Evolutionary conservation across 164 flowering plant species (phyloP).

Genomic region (Macadamia tetraphylla): DNA sequence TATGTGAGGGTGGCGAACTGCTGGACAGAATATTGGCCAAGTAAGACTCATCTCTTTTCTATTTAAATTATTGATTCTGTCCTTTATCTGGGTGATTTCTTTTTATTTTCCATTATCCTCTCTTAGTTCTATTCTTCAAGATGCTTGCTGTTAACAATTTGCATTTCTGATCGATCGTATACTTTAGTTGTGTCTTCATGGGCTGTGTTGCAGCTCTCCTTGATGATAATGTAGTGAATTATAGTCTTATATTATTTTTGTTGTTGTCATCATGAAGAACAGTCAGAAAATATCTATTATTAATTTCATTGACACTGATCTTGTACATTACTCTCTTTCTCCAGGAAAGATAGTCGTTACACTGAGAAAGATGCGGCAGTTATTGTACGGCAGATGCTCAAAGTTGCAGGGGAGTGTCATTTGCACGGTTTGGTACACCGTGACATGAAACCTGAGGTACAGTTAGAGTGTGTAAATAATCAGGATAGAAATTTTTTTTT

Average conservation of each 20-base stretch:
- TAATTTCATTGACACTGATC: neutral
- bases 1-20: conserved; percentile 98
- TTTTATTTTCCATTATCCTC: neutral
- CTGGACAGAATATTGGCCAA: conserved; percentile 88
- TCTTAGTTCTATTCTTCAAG: neutral
- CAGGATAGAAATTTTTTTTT: conserved; percentile 4
- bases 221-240: neutral
- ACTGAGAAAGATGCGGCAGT: conserved; percentile 94
- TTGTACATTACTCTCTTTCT: conserved; percentile 11
- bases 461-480: neutral
- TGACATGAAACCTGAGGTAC: conserved; percentile 99
- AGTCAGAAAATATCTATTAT: neutral
- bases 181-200: neutral
- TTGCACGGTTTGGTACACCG: conserved; percentile 96
- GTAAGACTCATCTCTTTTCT: conserved; percentile 38
- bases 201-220: neutral
- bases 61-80: too few relatives aligned
- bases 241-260: neutral
- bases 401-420: conserved; percentile 97
- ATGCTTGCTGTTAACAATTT: neutral
- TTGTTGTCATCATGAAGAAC: neutral
- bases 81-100: too few relatives aligned
- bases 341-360: conserved; percentile 93
- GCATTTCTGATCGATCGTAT: neutral
- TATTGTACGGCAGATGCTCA: conserved; percentile 94